Evolutionary conservation across 129 eudicot species (phyloP), one percentile per base, ranked within the genome.

Genomic region (carrot (Daucus carota)): DNA sequence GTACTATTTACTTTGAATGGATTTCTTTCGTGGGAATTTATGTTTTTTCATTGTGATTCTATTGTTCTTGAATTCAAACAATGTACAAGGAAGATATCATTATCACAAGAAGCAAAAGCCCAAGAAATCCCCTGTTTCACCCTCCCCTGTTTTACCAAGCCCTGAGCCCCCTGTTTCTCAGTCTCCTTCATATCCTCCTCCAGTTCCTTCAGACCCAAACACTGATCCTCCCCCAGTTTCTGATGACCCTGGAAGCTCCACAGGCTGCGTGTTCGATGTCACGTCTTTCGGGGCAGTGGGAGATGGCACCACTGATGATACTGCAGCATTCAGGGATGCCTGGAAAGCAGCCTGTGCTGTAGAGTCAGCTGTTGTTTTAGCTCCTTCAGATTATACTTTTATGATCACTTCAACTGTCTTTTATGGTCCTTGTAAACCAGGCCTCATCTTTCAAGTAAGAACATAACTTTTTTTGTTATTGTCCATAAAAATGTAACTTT

Each of bases 331-430:
- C 70, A 75, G 77, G 34, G 85, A 77, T 9, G 99, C 99, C 12
- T 95, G 99, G 99, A 91, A 95, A 60, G 93, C 80, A 26, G 99
- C 99, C 29, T 95, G 99, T 77, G 92, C 86, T 26, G 94, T 82
- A 15, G 94, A 91, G 40, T 85, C 96, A 32, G 90, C 77, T 26
- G 92, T 88, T 38, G n/a, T 95, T 70, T 76, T 91, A 68, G 92
- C 71, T 36, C 97, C 99, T 15, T 42, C 86, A 14, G 84, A 75
- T 60, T 80, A 71, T 59, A 77, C 74, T 18, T 95, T 89, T 81
- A 70, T 81, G 77, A 91, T 95, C 52, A 87, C 93, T 48, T 95
- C 99, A 3, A 87, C 97, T 0, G 88, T 91, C 26, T 95, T 95
- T 66, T 83, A 93, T 15, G 99, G 99, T 5, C 99, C 99, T 47